phyloP scores from a whole-genome alignment of 2,329 filamentous ascomycete species.

The Coniella lustricola region DNA sequence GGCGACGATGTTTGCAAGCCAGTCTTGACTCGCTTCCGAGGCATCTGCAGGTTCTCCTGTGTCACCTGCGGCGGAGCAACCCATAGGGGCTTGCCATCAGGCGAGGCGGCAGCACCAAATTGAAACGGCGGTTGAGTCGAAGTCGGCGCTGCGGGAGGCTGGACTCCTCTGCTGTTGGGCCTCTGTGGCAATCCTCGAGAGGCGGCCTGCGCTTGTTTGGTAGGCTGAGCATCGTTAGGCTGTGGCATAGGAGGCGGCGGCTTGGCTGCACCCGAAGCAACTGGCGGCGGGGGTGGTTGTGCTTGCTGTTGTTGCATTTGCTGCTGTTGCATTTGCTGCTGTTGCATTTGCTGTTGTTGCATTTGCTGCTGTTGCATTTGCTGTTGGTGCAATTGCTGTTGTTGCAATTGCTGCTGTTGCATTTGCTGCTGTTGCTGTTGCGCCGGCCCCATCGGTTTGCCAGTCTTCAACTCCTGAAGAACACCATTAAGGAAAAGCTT shows the following conservation, averaged over 20 bases:
- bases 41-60: constrained; percentile 46
- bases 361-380: constrained; percentile 11
- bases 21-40: constrained; percentile 50
- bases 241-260: constrained; percentile 19
- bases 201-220: constrained; percentile 39
- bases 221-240: constrained; percentile 41
- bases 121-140: constrained; percentile 50
- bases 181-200: constrained; percentile 41
- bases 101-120: constrained; percentile 48
- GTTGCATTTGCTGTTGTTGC: constrained; percentile 18
- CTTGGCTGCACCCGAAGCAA: not conserved
- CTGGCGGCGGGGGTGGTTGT: constrained; percentile 2
- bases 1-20: constrained; percentile 32
- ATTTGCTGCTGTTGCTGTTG: constrained; percentile 19
- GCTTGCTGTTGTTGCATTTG: constrained; percentile 10
- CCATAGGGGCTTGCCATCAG: constrained; percentile 53
- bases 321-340: constrained; percentile 14
- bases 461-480: constrained; percentile 40
- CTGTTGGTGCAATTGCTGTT: constrained; percentile 13
- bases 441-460: constrained; percentile 24
- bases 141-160: constrained; percentile 51
- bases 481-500: constrained; percentile 44
- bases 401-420: constrained; percentile 13
- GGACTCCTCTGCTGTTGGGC: constrained; percentile 37
- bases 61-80: constrained; percentile 45